Evolutionary conservation across 2,329 filamentous ascomycete species (phyloP).

Genomic region (Fusarium verrucosum): DNA sequence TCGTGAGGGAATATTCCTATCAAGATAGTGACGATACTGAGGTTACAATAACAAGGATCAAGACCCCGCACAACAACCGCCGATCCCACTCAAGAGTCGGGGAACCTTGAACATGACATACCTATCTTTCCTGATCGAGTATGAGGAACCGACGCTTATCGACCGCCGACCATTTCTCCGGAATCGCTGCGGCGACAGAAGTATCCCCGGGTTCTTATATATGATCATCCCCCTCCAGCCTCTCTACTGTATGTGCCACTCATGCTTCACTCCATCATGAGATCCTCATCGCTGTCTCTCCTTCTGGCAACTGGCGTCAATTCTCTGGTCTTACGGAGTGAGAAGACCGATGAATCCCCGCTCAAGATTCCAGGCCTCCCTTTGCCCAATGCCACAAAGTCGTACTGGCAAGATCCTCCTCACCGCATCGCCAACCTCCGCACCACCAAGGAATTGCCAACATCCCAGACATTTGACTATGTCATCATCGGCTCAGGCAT

Average conservation of each 20-base stretch:
- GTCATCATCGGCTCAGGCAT: constrained; percentile 26
- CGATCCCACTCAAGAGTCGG: background rate
- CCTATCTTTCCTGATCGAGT: constrained; percentile 14
- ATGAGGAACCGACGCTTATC: constrained; percentile 5
- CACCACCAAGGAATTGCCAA: constrained; percentile 14
- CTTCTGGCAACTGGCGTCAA: constrained; percentile 4
- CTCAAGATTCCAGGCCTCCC: constrained; percentile 22
- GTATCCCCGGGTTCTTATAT: background rate
- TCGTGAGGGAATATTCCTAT: background rate
- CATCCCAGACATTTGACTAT: constrained; percentile 19
- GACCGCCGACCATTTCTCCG: background rate
- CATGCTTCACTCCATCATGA: constrained; percentile 1
- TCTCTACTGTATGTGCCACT: no score
- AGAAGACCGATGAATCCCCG: constrained; percentile 1
- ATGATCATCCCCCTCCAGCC: rapidly evolving
- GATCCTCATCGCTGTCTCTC: background rate
- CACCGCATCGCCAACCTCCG: constrained; percentile 28
- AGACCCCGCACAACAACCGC: background rate
- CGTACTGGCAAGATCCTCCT: constrained; percentile 29
- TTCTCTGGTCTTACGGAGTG: constrained; percentile 3
- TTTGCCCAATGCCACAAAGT: constrained; percentile 21
- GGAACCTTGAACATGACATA: background rate
- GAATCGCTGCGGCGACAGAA: background rate
- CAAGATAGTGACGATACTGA: background rate
- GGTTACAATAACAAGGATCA: background rate